Percentiles rank a stretch among this genome's conserved stretches.
Conservation (phyloP, 1,284 basidiomycete genomes). For the Polyporus tsugae region DNA sequence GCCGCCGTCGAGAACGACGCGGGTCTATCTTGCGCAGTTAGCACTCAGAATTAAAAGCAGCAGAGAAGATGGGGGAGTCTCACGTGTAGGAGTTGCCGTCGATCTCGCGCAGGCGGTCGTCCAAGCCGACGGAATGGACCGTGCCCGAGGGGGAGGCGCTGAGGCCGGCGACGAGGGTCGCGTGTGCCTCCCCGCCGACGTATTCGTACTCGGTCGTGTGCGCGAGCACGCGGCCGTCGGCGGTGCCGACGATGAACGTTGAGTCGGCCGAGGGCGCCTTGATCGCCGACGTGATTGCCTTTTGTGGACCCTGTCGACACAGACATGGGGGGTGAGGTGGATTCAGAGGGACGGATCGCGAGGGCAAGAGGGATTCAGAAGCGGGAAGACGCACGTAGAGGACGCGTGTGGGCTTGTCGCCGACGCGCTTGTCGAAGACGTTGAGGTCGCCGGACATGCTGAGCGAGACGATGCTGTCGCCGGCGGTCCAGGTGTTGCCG, state of each 20-base stretch:
- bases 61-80: constrained; percentile 38
- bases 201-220: constrained; percentile 61
- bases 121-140: constrained; percentile 79
- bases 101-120: constrained; percentile 81
- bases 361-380: constrained; percentile 6
- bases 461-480: constrained; percentile 82
- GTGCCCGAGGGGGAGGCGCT: constrained; percentile 57
- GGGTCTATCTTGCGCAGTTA: constrained; percentile 44
- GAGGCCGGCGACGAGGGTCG: constrained; percentile 76
- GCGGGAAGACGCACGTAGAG: constrained; percentile 57
- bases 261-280: constrained; percentile 48
- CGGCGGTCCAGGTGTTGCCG: constrained; percentile 85
- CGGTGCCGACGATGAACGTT: constrained; percentile 85
- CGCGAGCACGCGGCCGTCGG: constrained; percentile 82
- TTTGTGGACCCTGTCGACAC: constrained; percentile 74
- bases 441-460: constrained; percentile 88
- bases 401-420: constrained; percentile 65
- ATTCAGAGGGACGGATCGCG: too few relatives aligned
- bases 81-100: constrained; percentile 64
- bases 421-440: constrained; percentile 81
- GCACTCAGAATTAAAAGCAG: background rate
- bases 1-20: constrained; percentile 57
- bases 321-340: constrained; percentile 3
- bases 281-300: constrained; percentile 75
- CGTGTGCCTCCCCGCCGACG: constrained; percentile 74